Evolutionary conservation across 352 stramenopile genomes (phyloP), one percentile per base, ranked within the genome.

Genomic region (Globisporangium iwayamae): DNA sequence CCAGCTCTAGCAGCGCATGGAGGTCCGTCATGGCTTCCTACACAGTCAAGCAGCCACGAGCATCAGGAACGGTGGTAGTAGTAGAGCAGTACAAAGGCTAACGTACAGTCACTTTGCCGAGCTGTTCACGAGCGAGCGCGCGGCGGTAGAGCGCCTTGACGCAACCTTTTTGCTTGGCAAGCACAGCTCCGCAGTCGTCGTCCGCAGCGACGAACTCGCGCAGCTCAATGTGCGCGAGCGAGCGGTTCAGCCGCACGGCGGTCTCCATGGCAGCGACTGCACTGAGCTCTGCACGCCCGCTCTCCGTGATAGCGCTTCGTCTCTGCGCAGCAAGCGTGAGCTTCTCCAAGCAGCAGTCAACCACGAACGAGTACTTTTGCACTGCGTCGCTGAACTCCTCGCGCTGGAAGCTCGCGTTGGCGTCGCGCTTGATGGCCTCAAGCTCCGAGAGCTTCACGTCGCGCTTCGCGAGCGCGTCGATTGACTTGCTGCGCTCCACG

Each of bases 121-220:
- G 60, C 30, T 78, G 82, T 36, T 94, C 78, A 56, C 81, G 71
- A 7, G 86, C 89, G 16, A 94, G 52, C 0, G 90, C 90, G 34
- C 91, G 76, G 8, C 95, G 76, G 63, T 97, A 98, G 6, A 93
- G 73, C 0, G 91, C 93, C 72, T 98, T 98, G 36, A 98, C 76
- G 66, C 92, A 91, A 4, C 52, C 62, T 0, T 66, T n/a, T 16
- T 98, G 81, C 30, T 82, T 74, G 7, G 54, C 18, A 6, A 98
- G 67, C 14, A 85, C 90, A 3, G 68, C 65, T 4, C 71, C 76
- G 20, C 93, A 97, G 20, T 98, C 87, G 36, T 87, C 62, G 34
- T 91, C 85, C 9, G 79, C 82, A 3, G 34, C 14, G 10, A 11
- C 9, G 20, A 65, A 47, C 28, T 60, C 46, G 0, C 59, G 32